phyloP scores from a whole-genome alignment of 1,284 basidiomycete species.

The Rhodotorula sp. region DNA sequence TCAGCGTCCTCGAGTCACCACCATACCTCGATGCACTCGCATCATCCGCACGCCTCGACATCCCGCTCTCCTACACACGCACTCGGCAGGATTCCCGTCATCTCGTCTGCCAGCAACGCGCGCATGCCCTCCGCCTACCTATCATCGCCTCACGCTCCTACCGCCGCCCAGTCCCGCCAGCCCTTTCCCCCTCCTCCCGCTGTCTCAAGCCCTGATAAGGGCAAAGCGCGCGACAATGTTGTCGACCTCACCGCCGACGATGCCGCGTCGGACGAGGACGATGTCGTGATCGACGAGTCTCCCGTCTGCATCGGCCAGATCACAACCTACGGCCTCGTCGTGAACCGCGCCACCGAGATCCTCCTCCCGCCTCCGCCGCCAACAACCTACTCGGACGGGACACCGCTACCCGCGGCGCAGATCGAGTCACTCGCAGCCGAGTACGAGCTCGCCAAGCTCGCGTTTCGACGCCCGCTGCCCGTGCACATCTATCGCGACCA shows the following conservation, averaged over 20 bases:
- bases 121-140: constrained; percentile 2
- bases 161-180: background rate
- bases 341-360: constrained; percentile 79
- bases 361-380: constrained; percentile 51
- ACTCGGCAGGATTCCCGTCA: constrained; percentile 34
- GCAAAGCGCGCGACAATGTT: constrained; percentile 4
- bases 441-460: constrained; percentile 40
- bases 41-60: background rate
- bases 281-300: constrained; percentile 29
- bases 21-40: background rate
- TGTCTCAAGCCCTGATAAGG: constrained; percentile 2
- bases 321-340: constrained; percentile 73
- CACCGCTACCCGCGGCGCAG: constrained; percentile 19
- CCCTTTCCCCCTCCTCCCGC: background rate
- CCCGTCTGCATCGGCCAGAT: constrained; percentile 82
- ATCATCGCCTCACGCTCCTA: background rate
- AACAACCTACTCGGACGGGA: constrained; percentile 30
- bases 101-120: constrained; percentile 4
- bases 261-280: constrained; percentile 28
- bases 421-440: constrained; percentile 43
- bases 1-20: background rate
- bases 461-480: constrained; percentile 16
- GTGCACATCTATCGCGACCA: constrained; percentile 27
- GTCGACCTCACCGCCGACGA: constrained; percentile 33
- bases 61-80: background rate